Evolutionary conservation across 495 filamentous ascomycete species (phyloP).

Genomic region (Glutinoglossum americanum): DNA sequence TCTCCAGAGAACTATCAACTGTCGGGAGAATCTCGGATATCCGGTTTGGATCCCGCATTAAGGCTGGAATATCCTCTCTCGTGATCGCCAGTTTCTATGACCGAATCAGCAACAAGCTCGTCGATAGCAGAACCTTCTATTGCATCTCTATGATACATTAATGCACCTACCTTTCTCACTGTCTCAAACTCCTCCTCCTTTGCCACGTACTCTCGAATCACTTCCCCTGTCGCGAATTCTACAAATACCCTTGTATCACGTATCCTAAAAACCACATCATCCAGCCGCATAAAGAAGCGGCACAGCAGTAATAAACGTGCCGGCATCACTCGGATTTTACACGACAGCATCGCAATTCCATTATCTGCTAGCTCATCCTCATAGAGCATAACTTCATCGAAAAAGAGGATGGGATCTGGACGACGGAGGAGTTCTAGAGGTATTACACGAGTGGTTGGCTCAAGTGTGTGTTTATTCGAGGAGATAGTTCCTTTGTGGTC

Average conservation of each 20-base stretch:
- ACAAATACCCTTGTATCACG: conserved; percentile 83
- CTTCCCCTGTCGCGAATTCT: conserved; percentile 61
- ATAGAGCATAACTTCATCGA: conserved; percentile 85
- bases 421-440: conserved; percentile 65
- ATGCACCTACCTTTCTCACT: conserved; percentile 42
- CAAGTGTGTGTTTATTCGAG: conserved; percentile 21
- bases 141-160: conserved; percentile 3
- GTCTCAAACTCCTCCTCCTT: conserved; percentile 60
- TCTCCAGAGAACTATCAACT: conserved; percentile 35
- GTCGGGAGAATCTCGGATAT: conserved; percentile 51
- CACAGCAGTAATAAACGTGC: conserved; percentile 60
- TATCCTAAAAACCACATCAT: conserved; percentile 68
- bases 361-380: conserved; percentile 97
- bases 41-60: conserved; percentile 66
- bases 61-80: conserved; percentile 53
- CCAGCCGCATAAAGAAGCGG: conserved; percentile 83
- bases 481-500: conserved; percentile 49
- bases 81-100: conserved; percentile 42
- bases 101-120: conserved; percentile 7
- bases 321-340: conserved; percentile 85
- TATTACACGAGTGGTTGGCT: conserved; percentile 36
- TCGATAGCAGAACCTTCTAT: background rate
- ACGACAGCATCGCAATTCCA: conserved; percentile 67
- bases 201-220: conserved; percentile 73
- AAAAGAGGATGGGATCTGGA: conserved; percentile 83